phyloP scores from a whole-genome alignment of 1,284 basidiomycete species.

The Cutaneotrichosporon cavernicola region DNA sequence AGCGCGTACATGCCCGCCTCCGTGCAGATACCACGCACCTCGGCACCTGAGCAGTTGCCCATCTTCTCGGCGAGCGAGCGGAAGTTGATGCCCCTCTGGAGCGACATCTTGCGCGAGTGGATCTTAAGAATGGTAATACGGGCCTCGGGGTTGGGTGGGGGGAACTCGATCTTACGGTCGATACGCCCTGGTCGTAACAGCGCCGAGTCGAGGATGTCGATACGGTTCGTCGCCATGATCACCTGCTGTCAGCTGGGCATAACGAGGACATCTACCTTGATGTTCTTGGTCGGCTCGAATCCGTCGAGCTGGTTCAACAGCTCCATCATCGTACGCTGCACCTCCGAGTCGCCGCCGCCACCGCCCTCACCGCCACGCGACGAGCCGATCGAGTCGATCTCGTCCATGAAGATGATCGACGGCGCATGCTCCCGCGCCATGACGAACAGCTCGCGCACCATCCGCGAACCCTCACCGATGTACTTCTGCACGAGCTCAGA shows the following conservation, averaged over 20 bases:
- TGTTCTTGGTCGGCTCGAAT: constrained; percentile 96
- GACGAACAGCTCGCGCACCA: constrained; percentile 97
- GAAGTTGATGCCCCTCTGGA: constrained; percentile 96
- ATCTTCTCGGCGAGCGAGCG: constrained; percentile 95
- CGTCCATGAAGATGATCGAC: constrained; percentile 99
- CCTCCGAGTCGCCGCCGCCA: constrained; percentile 87
- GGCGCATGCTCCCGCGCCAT: constrained; percentile 99
- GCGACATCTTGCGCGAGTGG: constrained; percentile 97
- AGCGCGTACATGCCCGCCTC: constrained; percentile 99
- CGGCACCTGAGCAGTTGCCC: constrained; percentile 97
- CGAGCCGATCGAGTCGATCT: constrained; percentile 97
- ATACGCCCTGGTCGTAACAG: constrained; percentile 94
- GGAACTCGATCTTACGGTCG: constrained; percentile 98
- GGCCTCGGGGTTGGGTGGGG: constrained; percentile 95
- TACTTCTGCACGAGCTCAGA: constrained; percentile 98
- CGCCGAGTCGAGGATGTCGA: constrained; percentile 95
- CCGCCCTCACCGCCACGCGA: constrained; percentile 87
- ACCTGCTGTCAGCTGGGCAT: constrained; percentile 54
- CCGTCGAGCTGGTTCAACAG: constrained; percentile 95
- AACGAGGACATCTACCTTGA: constrained; percentile 64
- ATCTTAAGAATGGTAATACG: constrained; percentile 95
- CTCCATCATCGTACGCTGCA: constrained; percentile 97
- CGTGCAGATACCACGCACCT: constrained; percentile 97
- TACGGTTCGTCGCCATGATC: constrained; percentile 98
- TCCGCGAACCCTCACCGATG: constrained; percentile 93